Percentiles rank a stretch among this genome's conserved stretches.
Evolutionary conservation across 345 rosid genomes (phyloP).

Genomic region (Hibiscus syriacus): DNA sequence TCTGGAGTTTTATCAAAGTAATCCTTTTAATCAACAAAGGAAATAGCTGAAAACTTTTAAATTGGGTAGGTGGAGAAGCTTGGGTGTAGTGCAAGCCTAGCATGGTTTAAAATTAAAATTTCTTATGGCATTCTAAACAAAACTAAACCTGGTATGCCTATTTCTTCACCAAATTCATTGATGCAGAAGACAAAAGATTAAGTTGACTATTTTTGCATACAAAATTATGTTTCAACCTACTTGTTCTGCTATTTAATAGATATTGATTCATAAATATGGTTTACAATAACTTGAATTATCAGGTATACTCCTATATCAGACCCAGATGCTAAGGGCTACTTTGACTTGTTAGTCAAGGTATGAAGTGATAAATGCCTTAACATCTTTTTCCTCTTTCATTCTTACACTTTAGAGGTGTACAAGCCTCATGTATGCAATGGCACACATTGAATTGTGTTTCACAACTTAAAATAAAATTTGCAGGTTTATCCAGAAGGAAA

Average conservation of each 20-base stretch:
- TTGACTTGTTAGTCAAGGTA: conserved; percentile 91
- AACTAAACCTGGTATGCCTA: not conserved
- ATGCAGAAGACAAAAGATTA: not conserved
- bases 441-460: not conserved
- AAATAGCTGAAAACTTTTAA: not conserved
- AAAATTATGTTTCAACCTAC: not conserved
- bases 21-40: not conserved
- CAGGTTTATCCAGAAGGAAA: conserved; percentile 95
- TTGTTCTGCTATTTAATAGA: not conserved
- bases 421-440: not conserved
- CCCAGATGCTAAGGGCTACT: conserved; percentile 77
- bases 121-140: not conserved
- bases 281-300: conserved; percentile 6
- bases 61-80: not conserved
- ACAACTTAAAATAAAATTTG: conserved; percentile 12
- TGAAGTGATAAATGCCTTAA: not conserved
- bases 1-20: not conserved
- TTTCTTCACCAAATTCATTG: not conserved
- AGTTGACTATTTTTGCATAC: not conserved
- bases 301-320: conserved; percentile 97
- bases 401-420: conserved; percentile 1
- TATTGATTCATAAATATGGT: not conserved
- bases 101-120: not conserved
- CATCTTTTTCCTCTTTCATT: not conserved
- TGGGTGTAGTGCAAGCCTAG: not conserved